phyloP scores from a whole-genome alignment of 768 basidiomycete species.

The Xanthoconium purpureum region DNA sequence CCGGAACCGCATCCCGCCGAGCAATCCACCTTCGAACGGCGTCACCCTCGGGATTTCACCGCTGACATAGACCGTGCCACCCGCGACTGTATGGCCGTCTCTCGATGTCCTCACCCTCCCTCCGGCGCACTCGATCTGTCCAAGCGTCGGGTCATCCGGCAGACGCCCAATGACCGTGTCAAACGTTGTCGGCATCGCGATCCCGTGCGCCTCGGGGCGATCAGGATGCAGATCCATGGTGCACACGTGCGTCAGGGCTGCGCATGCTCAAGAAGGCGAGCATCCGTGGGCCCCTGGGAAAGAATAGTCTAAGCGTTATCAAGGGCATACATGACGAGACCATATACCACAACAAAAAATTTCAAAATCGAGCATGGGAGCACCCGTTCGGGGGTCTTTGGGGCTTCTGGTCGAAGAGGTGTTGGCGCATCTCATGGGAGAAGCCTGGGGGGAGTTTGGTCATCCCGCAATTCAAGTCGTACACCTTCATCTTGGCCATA shows the following conservation, averaged over 20 bases:
- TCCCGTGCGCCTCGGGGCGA: slow-evolving; percentile 70
- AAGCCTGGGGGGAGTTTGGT: slow-evolving; percentile 78
- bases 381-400: slow-evolving; percentile 44
- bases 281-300: slow-evolving; percentile 31
- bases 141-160: slow-evolving; percentile 69
- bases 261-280: slow-evolving; percentile 58
- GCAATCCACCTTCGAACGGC: slow-evolving; percentile 63
- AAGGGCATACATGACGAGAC: not conserved
- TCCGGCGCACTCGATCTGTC: slow-evolving; percentile 53
- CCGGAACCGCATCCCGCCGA: slow-evolving; percentile 64
- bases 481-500: not conserved
- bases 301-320: too few species aligned
- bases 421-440: slow-evolving; percentile 63
- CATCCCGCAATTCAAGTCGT: slow-evolving; percentile 48
- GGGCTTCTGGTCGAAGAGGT: slow-evolving; percentile 52
- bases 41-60: slow-evolving; percentile 76
- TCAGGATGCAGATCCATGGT: slow-evolving; percentile 75
- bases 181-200: slow-evolving; percentile 59
- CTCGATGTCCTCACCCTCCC: slow-evolving; percentile 54
- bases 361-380: slow-evolving; percentile 69
- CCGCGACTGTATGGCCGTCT: slow-evolving; percentile 65
- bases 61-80: slow-evolving; percentile 67
- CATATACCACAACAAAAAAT: slow-evolving; percentile 63
- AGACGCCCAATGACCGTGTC: slow-evolving; percentile 59
- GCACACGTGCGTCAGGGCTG: slow-evolving; percentile 30